Base-by-base conservation (phyloP, 192 early-diverging fungal species). In the Borealophlyctis nickersoniae region DNA sequence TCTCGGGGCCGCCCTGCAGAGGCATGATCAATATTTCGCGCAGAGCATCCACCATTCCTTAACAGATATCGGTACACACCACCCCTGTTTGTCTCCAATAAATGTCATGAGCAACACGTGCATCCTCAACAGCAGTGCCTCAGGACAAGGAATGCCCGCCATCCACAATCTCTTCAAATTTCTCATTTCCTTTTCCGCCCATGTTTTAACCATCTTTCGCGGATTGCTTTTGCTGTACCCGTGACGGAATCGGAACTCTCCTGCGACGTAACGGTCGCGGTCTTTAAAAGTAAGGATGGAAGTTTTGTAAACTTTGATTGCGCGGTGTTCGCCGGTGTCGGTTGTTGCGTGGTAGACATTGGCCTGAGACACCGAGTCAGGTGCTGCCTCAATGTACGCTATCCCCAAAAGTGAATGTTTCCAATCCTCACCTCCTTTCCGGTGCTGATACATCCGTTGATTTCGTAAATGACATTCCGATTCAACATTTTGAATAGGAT, bases 101-200 rank as follows among this genome's bases (percentile, higher is more conserved):
- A 98, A 95, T 4, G 84, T 86, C 96, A 98, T 98, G 27, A 98
- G 82, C 36, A 98, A 67, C 11, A 98, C 96, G 67, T 98, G 94
- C 88, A 94, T 88, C 26, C 91, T 77, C 35, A 98, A 77, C 0
- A 92, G 69, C 31, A 96, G 49, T 19, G 94, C 89, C 60, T 95
- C 90, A 1, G 96, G 96, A 62, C 89, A 94, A 11, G 91, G 90
- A 24, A 98, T 91, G 2, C 90, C 92, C 0, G 91, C 89, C 9
- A 75, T 81, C 52, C 89, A 81, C 36, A 98, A 70, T 55, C 96
- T 88, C 67, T 94, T 95, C 74, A 98, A 77, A 66, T 98, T 98
- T 60, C 96, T 83, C 94, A 98, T 95, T 73, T 98, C 94, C 77
- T 98, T 98, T 69, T 98, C 96, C 0, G 96, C 96, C 96, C 96